phyloP scores from a whole-genome alignment of 2,329 filamentous ascomycete species.

The Curvularia spicifera region DNA sequence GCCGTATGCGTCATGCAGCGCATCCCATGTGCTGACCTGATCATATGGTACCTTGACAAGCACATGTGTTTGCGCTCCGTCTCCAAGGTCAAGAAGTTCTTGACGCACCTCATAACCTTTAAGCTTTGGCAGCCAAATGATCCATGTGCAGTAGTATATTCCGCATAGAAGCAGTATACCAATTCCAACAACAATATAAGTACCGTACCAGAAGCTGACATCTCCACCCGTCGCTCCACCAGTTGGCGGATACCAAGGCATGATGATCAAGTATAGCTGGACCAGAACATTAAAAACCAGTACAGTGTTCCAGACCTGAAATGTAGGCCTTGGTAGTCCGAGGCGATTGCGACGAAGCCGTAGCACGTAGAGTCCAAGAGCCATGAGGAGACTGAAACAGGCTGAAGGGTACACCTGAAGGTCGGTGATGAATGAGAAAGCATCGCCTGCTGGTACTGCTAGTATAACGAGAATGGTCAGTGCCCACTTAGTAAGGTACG shows the following conservation, averaged over 20 bases:
- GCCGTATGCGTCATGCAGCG: too few relatives aligned
- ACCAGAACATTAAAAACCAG: slow-evolving; percentile 34
- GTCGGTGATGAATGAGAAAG: slow-evolving; percentile 66
- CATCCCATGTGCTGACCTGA: background rate
- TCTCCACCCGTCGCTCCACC: slow-evolving; percentile 53
- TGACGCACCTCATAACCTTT: background rate
- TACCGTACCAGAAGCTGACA: slow-evolving; percentile 77
- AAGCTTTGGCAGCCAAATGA: slow-evolving; percentile 13
- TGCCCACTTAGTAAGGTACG: slow-evolving; percentile 54
- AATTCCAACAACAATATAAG: slow-evolving; percentile 70
- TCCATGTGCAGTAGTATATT: slow-evolving; percentile 40
- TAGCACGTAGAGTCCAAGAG: slow-evolving; percentile 34
- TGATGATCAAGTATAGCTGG: slow-evolving; percentile 60
- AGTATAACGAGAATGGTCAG: slow-evolving; percentile 40
- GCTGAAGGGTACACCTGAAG: slow-evolving; percentile 37
- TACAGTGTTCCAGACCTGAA: slow-evolving; percentile 33
- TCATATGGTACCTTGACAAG: background rate
- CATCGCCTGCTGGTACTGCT: slow-evolving; percentile 65
- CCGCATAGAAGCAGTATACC: slow-evolving; percentile 41
- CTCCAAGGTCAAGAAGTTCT: background rate
- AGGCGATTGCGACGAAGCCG: slow-evolving; percentile 34
- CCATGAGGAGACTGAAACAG: slow-evolving; percentile 36
- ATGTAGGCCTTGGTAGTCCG: slow-evolving; percentile 33
- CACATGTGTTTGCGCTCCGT: slow-evolving; percentile 1
- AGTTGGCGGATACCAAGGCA: slow-evolving; percentile 74